Evolutionary conservation across 352 stramenopile genomes (phyloP).

Genomic region (Globisporangium uncinulatum): DNA sequence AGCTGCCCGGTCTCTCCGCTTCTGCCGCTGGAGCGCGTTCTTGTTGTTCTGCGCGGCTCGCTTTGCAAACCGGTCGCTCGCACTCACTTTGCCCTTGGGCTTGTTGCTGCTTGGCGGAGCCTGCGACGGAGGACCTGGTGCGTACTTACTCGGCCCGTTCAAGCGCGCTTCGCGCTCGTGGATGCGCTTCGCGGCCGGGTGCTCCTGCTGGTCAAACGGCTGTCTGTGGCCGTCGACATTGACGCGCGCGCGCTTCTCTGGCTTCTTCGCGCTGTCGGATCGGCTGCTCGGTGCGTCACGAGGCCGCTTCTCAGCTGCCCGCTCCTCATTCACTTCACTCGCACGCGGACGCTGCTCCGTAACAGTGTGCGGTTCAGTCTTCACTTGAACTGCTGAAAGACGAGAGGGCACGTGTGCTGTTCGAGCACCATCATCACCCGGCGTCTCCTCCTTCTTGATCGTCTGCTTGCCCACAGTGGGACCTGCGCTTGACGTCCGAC

Average conservation of each 20-base stretch:
- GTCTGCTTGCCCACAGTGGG: background rate
- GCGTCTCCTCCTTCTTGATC: no score
- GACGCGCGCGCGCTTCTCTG: conserved; percentile 10
- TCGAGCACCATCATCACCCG: background rate
- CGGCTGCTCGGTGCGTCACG: conserved; percentile 3
- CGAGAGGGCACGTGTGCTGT: background rate
- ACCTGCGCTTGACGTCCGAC: background rate
- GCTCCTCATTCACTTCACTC: background rate
- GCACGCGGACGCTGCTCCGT: background rate
- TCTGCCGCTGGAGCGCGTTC: conserved; percentile 13
- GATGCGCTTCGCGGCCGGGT: conserved; percentile 11
- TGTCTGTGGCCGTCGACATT: background rate
- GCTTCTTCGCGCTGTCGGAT: conserved; percentile 1
- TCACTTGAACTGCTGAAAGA: background rate
- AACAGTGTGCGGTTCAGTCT: background rate
- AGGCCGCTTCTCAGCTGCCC: conserved; percentile 4
- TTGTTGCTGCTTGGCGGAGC: conserved; percentile 14
- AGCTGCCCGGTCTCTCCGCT: conserved; percentile 6
- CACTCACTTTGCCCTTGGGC: conserved; percentile 13
- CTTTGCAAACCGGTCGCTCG: conserved; percentile 3
- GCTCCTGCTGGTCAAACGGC: conserved; percentile 7
- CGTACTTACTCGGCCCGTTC: conserved; percentile 12
- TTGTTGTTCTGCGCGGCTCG: conserved; percentile 12
- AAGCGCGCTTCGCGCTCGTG: conserved; percentile 8
- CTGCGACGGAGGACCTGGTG: background rate